A percentile compares a stretch with the other conserved stretches of the same genome.
phyloP scores from a whole-genome alignment of 176 grass and related monocot genomes.

The Bothriochloa decipiens region DNA sequence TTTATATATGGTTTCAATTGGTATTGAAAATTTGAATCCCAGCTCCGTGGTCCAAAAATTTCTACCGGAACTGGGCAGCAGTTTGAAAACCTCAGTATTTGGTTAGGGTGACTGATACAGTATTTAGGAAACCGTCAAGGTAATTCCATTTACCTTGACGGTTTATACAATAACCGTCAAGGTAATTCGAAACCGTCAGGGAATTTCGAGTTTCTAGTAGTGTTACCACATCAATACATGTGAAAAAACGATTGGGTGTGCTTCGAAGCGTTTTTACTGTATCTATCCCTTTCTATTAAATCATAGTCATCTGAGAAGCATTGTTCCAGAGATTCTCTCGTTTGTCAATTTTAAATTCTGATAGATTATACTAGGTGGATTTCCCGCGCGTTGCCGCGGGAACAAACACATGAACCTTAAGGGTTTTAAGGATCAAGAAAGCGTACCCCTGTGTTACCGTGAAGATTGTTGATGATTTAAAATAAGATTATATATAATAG shows the following conservation, averaged over 20 bases:
- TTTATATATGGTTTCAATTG: not conserved
- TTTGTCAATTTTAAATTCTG: not conserved
- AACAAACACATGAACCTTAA: too few relatives aligned
- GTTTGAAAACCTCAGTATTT: not conserved
- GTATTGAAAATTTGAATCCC: not conserved
- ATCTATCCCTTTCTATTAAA: not conserved
- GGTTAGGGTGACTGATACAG: not conserved
- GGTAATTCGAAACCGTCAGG: too few relatives aligned
- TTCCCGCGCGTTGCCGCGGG: too few relatives aligned
- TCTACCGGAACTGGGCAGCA: not conserved
- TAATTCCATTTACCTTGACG: too few relatives aligned
- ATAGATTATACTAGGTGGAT: not conserved
- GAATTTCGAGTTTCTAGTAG: too few relatives aligned
- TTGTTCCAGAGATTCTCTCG: not conserved
- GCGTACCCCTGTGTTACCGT: too few relatives aligned
- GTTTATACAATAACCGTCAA: too few relatives aligned
- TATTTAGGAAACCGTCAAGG: too few relatives aligned
- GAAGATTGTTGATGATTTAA: too few relatives aligned
- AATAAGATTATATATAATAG: too few relatives aligned
- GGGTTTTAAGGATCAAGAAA: too few relatives aligned
- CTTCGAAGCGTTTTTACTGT: not conserved
- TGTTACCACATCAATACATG: too few relatives aligned
- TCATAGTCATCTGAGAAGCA: not conserved
- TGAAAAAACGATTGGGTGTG: not conserved
- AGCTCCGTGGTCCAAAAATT: not conserved